phyloP scores from a whole-genome alignment of 257 asterid species.

The Ilex asprella region DNA sequence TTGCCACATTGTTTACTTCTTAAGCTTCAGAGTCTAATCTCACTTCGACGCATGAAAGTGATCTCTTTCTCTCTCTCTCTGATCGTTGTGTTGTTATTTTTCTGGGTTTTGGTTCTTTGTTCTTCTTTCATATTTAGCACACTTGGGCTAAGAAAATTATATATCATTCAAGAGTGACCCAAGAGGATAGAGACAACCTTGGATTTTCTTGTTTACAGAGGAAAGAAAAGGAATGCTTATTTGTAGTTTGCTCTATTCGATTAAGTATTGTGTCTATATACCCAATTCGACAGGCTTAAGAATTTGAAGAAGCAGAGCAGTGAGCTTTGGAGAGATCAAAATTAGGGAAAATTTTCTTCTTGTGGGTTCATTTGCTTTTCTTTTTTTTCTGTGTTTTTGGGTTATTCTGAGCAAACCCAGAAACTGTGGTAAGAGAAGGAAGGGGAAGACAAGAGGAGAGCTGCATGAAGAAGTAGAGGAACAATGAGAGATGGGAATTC shows the following conservation, averaged over 20 bases:
- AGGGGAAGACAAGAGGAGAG: conserved; percentile 20
- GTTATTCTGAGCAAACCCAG: conserved; percentile 17
- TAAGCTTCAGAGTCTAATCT: conserved; percentile 21
- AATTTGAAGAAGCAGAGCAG: conserved; percentile 9
- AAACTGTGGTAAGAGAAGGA: conserved; percentile 26
- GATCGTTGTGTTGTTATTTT: conserved; percentile 14
- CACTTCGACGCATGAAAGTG: conserved; percentile 10
- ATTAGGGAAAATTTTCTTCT: conserved; percentile 6
- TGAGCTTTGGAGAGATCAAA: conserved; percentile 15
- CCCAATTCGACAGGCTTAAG: conserved; percentile 16
- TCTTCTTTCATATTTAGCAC: neutral
- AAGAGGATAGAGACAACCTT: conserved; percentile 14
- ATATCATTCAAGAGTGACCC: conserved; percentile 15
- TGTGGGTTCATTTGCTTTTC: conserved; percentile 4
- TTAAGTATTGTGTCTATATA: no score
- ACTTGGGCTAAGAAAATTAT: no score
- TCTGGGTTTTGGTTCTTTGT: neutral
- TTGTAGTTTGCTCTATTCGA: conserved; percentile 14
- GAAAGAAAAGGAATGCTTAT: conserved; percentile 27
- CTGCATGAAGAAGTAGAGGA: conserved; percentile 67
- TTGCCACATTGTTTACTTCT: conserved; percentile 22
- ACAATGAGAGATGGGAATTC: conserved; percentile 85
- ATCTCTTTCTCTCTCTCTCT: conserved; percentile 23
- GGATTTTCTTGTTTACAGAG: conserved; percentile 12
- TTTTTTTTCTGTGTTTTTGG: conserved; percentile 6